phyloP scores from a whole-genome alignment of 2,329 filamentous ascomycete species.

The Colletotrichum abscissum region DNA sequence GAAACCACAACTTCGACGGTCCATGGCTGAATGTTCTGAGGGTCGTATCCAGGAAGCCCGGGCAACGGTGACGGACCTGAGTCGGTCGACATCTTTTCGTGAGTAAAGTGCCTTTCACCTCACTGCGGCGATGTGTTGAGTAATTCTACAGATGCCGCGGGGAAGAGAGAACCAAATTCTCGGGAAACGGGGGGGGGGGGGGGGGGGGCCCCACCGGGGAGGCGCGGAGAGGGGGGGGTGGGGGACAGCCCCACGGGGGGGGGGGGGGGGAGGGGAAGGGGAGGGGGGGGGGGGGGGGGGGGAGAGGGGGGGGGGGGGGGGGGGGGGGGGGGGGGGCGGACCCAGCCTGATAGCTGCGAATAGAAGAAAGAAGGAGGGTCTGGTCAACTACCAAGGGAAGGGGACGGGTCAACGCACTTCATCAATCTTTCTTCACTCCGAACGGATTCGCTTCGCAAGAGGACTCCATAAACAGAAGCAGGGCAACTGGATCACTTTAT shows the following conservation, averaged over 20 bases:
- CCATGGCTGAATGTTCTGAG: slow-evolving; percentile 55
- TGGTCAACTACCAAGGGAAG: background rate
- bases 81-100: slow-evolving; percentile 19
- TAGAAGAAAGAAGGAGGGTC: background rate
- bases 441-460: background rate
- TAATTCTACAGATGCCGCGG: slow-evolving; percentile 4
- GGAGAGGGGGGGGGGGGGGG: no score
- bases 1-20: slow-evolving; percentile 51
- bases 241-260: no score
- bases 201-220: no score
- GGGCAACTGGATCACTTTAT: slow-evolving; percentile 18
- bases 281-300: no score
- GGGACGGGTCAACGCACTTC: background rate
- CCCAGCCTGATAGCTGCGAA: slow-evolving; percentile 16
- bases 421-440: background rate
- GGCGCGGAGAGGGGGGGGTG: no score
- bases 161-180: background rate
- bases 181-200: background rate
- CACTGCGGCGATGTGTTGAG: background rate
- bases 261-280: no score
- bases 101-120: background rate
- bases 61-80: slow-evolving; percentile 34
- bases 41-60: slow-evolving; percentile 46
- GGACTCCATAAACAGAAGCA: background rate
- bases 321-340: no score